Base-by-base conservation (phyloP, 768 basidiomycete species). In the Termitomyces sp. region DNA sequence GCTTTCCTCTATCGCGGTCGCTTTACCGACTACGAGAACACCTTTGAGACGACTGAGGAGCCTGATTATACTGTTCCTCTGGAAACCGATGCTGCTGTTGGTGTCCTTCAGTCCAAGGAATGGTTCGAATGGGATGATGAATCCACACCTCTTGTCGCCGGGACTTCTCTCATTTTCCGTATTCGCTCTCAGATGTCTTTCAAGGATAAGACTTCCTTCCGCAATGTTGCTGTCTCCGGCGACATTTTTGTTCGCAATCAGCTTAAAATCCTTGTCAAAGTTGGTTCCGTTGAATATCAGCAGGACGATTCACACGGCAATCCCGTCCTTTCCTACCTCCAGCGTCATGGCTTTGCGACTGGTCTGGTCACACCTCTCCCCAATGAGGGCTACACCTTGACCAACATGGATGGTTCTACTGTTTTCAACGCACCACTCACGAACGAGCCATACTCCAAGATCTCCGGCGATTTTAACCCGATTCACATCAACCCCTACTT, bases 401-500 rank as follows among this genome's bases (percentile, higher is more conserved):
- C 87, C 35, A 84, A 74, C 41, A 68, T 77, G n/a, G 74, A 82
- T 3, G 76, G 79, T 25, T 76, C 81, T 17, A 86, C 87, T 10
- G 71, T 78, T 7, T 96, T 94, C 79, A 85, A 77, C 45, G 82
- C 96, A 4, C 96, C 96, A 25, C 76, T 90, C 44, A 92, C 92
- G 46, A 99, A 99, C 68, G 92, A 96, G 72, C 90, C 94, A 2
- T 99, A 98, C 75, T 98, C 95, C 4, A 85, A 87, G 71, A 83
- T 95, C 47, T 99, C 97, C 0, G 95, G 96, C 44, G 96, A 99
- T 73, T 98, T 93, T 80, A 98, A 99, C 72, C 97, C 97, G 29
- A 99, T 99, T 64, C 97, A 99, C 70, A 79, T 97, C 71, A 98
- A 99, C 73, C 96, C 97, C 0, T 98, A 98, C 80, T 98, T 99